Evolutionary conservation across 257 asterid genomes (phyloP).

Genomic region (Primulina eburnea): DNA sequence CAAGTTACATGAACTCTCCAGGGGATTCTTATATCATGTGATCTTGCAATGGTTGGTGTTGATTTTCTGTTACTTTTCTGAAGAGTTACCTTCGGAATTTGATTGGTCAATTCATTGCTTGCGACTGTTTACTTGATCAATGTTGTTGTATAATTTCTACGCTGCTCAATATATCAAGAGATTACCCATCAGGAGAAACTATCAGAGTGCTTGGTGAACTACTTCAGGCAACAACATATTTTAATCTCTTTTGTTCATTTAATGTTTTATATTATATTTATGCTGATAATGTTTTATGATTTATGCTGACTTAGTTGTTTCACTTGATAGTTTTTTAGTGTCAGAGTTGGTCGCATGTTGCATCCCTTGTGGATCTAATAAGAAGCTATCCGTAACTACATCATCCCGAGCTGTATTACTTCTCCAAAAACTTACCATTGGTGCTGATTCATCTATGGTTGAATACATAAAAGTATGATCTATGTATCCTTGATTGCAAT

Average conservation of each 20-base stretch:
- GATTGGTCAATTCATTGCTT: slow-evolving; percentile 67
- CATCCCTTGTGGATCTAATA: slow-evolving; percentile 44
- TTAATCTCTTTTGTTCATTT: slow-evolving; percentile 12
- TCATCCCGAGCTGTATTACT: slow-evolving; percentile 51
- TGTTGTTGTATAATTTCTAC: slow-evolving; percentile 63
- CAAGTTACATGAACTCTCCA: not conserved
- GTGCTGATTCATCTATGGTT: slow-evolving; percentile 61
- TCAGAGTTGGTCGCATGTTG: slow-evolving; percentile 72
- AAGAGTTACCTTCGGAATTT: slow-evolving; percentile 77
- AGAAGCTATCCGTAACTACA: slow-evolving; percentile 34
- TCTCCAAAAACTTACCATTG: slow-evolving; percentile 69
- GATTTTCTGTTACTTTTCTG: slow-evolving; percentile 25
- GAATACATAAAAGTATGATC: slow-evolving; percentile 68
- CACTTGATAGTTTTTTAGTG: slow-evolving; percentile 61
- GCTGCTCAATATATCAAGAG: slow-evolving; percentile 54
- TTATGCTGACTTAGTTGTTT: slow-evolving; percentile 28
- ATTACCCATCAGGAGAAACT: slow-evolving; percentile 46
- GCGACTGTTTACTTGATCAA: slow-evolving; percentile 53
- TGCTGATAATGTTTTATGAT: no score
- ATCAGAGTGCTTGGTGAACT: slow-evolving; percentile 77
- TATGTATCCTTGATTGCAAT: slow-evolving; percentile 8
- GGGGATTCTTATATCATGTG: not conserved
- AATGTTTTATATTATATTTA: no score
- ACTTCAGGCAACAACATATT: slow-evolving; percentile 61
- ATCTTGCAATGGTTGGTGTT: not conserved